Conservation (phyloP, 176 grass and related monocot species). For the Ensete ventricosum region DNA sequence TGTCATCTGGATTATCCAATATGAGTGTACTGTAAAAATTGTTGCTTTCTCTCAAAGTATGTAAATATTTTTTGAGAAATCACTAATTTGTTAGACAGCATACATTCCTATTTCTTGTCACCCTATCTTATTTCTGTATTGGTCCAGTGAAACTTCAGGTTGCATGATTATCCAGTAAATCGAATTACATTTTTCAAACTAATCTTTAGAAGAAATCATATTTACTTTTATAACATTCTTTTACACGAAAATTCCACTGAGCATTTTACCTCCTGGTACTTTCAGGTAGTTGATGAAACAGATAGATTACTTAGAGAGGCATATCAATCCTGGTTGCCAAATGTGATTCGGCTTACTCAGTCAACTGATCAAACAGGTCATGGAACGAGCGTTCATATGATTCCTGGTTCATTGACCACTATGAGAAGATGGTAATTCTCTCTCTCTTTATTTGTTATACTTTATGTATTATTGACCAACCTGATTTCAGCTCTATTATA, state of each 20-base stretch:
- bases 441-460: background rate
- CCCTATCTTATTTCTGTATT: too few species aligned
- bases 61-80: slow-evolving; percentile 14
- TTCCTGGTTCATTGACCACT: slow-evolving; percentile 49
- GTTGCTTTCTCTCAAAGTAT: too few species aligned
- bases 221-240: too few species aligned
- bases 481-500: too few species aligned
- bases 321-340: slow-evolving; percentile 88
- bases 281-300: slow-evolving; percentile 88
- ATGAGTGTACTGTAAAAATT: too few species aligned
- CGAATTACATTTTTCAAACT: too few species aligned
- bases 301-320: slow-evolving; percentile 81
- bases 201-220: too few species aligned
- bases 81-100: background rate
- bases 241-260: slow-evolving; percentile 7
- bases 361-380: slow-evolving; percentile 29
- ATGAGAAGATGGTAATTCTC: slow-evolving; percentile 66
- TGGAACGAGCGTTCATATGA: slow-evolving; percentile 21
- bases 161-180: too few species aligned
- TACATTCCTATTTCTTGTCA: too few species aligned
- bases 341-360: slow-evolving; percentile 55
- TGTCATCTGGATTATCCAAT: too few species aligned
- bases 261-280: background rate
- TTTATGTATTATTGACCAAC: too few species aligned
- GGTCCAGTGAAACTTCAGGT: too few species aligned